Base-by-base conservation (phyloP, 257 asterid species). In the Jasminum sambac region DNA sequence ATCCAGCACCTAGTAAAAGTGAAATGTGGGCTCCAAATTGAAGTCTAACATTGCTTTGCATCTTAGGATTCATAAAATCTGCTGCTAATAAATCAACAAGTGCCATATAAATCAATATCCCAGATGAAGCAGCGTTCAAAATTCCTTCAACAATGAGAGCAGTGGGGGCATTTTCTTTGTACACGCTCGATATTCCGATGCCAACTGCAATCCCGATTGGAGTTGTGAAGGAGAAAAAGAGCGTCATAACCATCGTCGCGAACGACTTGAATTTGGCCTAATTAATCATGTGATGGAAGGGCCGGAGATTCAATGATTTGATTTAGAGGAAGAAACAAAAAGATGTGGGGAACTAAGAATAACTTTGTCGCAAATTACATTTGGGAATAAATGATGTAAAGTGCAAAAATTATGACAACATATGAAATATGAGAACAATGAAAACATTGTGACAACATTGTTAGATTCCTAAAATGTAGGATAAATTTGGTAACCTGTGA, bases 31-130 rank as follows among this genome's bases (percentile, higher is more conserved):
- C 87, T 14, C 91, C 91, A 70, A 75, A 64, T 70, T 82, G 88
- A 13, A 86, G 86, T 23, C 86, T 82, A 57, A 84, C 71, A 57
- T 80, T 86, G 70, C 61, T 73, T 26, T 84, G 92, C 87, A 86
- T 76, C 72, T 83, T 87, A 0, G 88, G 84, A 6, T 78, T 82
- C 89, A 80, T 84, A n/a, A n/a, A n/a, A n/a, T n/a, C n/a, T n/a
- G n/a, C n/a, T n/a, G n/a, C n/a, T n/a, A n/a, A n/a, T n/a, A n/a
- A n/a, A n/a, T n/a, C n/a, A n/a, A n/a, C n/a, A n/a, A n/a, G n/a
- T n/a, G 92, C 82, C 90, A 87, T 84, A 76, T 87, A 87, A 1
- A 87, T 71, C 75, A 87, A 41, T 59, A 87, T 87, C 46, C 90
- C 93, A 0, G 90, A 78, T n/a, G 93, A 83, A 16, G 90, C 88